These are phyloP conservation scores for Cladosporium sp. DNA, from an alignment of 2,329 filamentous ascomycete species.

Conservation along the genomic window DNA sequence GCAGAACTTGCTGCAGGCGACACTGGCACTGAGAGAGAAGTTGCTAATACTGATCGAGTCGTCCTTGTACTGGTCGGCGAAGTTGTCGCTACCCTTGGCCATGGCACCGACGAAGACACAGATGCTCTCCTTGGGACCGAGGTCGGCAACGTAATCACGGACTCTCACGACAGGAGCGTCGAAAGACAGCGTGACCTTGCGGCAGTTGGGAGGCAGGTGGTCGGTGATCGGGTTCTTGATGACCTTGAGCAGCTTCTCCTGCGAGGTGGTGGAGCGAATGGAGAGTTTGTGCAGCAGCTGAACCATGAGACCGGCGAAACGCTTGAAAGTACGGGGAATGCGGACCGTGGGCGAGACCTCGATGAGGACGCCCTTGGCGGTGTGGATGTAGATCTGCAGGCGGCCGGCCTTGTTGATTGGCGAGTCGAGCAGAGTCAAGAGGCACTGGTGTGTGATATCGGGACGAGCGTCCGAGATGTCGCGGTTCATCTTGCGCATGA, in stretches of 20 bases:
- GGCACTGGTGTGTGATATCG: constrained; percentile 98
- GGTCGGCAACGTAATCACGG: constrained; percentile 76
- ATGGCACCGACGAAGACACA: constrained; percentile 98
- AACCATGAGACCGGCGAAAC: constrained; percentile 97
- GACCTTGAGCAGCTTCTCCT: constrained; percentile 94
- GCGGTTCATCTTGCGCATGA: constrained; percentile 99
- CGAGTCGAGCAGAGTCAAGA: constrained; percentile 93
- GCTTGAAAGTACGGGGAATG: constrained; percentile 97
- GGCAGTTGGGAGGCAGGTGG: constrained; percentile 91
- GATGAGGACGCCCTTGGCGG: constrained; percentile 92
- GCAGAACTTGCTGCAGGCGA: constrained; percentile 99
- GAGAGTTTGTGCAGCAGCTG: constrained; percentile 92
- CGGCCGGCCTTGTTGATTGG: constrained; percentile 97
- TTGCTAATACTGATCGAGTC: constrained; percentile 98
- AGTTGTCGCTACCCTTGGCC: constrained; percentile 94
- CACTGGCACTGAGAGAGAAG: constrained; percentile 92
- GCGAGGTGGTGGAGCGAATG: constrained; percentile 91
- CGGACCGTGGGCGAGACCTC: constrained; percentile 97
- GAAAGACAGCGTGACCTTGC: constrained; percentile 94
- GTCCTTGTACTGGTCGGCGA: constrained; percentile 89
- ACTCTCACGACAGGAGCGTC: constrained; percentile 83
- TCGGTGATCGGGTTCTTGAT: constrained; percentile 98
- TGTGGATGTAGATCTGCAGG: constrained; percentile 98
- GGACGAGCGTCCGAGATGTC: constrained; percentile 97
- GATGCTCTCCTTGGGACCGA: constrained; percentile 81